Base-by-base conservation (phyloP, 73 alveolate genomes). In the Effrenium voratum region DNA sequence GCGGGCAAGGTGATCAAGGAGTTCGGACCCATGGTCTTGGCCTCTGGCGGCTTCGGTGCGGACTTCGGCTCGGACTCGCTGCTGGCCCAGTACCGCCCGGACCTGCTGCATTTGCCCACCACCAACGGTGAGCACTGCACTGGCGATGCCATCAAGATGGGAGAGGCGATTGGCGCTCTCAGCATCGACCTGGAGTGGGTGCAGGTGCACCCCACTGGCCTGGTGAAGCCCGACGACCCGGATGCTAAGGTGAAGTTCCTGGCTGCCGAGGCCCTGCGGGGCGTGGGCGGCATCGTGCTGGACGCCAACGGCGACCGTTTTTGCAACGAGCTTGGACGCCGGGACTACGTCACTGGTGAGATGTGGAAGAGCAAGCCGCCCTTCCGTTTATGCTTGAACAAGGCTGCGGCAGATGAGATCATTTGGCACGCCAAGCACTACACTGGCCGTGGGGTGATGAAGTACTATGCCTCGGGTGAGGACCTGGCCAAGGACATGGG, bases 251-350 rank as follows among this genome's bases (percentile, higher is more conserved):
- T 95, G 98, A 99, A 99, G 96, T 84, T 96, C 94, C 68, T 99
- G 91, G 99, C 99, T 26, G 99, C 99, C 41, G 99, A 99, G 91
- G 97, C 99, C 91, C 98, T 99, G 59, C 93, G 99, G 47, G 99
- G 99, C 5, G 99, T 99, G n/a, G 99, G 99, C 10, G 99, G 99
- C 52, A 38, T 93, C 93, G 72, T 99, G 86, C 85, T 98, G 34
- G 98, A 99, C 66, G 99, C 98, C 93, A 79, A 93, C 44, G 99
- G 99, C 19, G 75, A 98, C 87, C 98, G 99, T 87, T 99, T 99
- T 98, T 93, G 99, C 77, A 94, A 99, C 81, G 99, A 99, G 99
- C 95, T 99, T 83, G 99, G 99, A 2, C 91, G 99, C 26, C 93
- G 99, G 6, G 96, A 88, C 85, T 59, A 60, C 49, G 96, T 63